Conservation (phyloP, 2,329 filamentous ascomycete genomes). For the Exutisphaerella laricina region DNA sequence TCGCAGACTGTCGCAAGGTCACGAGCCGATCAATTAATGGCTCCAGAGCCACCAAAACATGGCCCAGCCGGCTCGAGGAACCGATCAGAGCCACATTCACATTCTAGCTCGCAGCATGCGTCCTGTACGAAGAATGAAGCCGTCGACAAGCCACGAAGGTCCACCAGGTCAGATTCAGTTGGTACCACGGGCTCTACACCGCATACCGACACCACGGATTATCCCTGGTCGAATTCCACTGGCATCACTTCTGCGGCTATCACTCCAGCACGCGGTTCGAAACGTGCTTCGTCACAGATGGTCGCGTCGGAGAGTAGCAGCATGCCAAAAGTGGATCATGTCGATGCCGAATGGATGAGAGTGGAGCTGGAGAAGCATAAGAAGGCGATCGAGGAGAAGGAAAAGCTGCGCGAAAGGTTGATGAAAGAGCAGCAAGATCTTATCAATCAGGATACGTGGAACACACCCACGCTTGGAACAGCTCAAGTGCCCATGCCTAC, state of each 20-base stretch:
- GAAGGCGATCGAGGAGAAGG: conserved; percentile 21
- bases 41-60: conserved; percentile 11
- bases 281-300: conserved; percentile 37
- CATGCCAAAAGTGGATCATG: conserved; percentile 35
- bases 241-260: conserved; percentile 39
- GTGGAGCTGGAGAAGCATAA: conserved; percentile 38
- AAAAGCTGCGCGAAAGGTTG: conserved; percentile 10
- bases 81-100: conserved; percentile 22
- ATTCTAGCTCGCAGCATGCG: conserved; percentile 8
- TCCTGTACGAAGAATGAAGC: conserved; percentile 28
- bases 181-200: conserved; percentile 37
- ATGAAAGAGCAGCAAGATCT: conserved; percentile 10
- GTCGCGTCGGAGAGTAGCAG: conserved; percentile 21
- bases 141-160: conserved; percentile 27
- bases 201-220: conserved; percentile 38
- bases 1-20: conserved; percentile 20
- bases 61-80: conserved; percentile 9
- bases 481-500: conserved; percentile 11
- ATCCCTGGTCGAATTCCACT: conserved; percentile 37
- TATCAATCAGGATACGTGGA: conserved; percentile 6
- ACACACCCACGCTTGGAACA: conserved; percentile 7
- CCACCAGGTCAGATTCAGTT: conserved; percentile 23
- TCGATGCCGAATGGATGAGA: conserved; percentile 41
- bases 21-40: conserved; percentile 29
- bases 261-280: conserved; percentile 37